Percentiles rank a stretch among this genome's conserved stretches.
Evolutionary conservation across 768 basidiomycete genomes (phyloP).

Genomic region (Kwoniella botswanensis): DNA sequence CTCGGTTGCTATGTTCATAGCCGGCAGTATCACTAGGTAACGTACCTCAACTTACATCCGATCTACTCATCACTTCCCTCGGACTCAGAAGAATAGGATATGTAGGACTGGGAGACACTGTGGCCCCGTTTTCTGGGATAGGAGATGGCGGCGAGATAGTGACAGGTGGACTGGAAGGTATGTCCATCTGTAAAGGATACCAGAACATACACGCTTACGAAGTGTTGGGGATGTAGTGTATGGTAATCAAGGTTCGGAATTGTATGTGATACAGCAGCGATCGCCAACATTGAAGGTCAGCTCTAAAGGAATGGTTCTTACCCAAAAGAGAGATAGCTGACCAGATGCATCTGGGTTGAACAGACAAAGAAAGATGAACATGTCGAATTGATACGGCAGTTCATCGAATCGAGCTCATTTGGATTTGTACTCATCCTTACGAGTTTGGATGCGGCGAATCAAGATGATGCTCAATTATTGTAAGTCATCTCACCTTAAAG

Average conservation of each 20-base stretch:
- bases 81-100: slow-evolving; percentile 68
- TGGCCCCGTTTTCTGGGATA: slow-evolving; percentile 75
- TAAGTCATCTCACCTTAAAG: slow-evolving; percentile 59
- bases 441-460: slow-evolving; percentile 74
- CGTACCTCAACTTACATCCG: slow-evolving; percentile 69
- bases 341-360: neutral
- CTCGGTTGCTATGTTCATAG: neutral
- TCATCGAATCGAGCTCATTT: slow-evolving; percentile 64
- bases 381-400: slow-evolving; percentile 65
- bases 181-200: slow-evolving; percentile 43
- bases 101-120: slow-evolving; percentile 66
- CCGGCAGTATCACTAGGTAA: slow-evolving; percentile 28
- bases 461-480: slow-evolving; percentile 79
- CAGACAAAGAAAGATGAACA: slow-evolving; percentile 75
- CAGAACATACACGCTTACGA: slow-evolving; percentile 8
- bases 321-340: neutral
- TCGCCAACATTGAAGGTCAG: slow-evolving; percentile 78
- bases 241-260: slow-evolving; percentile 62
- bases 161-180: slow-evolving; percentile 77
- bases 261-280: slow-evolving; percentile 76
- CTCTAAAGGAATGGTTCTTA: neutral
- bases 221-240: slow-evolving; percentile 64
- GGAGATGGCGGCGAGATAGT: slow-evolving; percentile 69
- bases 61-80: slow-evolving; percentile 73
- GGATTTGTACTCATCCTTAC: slow-evolving; percentile 69